Conservation (phyloP, 176 grass and related monocot genomes). For the Aegilops bicornis region DNA sequence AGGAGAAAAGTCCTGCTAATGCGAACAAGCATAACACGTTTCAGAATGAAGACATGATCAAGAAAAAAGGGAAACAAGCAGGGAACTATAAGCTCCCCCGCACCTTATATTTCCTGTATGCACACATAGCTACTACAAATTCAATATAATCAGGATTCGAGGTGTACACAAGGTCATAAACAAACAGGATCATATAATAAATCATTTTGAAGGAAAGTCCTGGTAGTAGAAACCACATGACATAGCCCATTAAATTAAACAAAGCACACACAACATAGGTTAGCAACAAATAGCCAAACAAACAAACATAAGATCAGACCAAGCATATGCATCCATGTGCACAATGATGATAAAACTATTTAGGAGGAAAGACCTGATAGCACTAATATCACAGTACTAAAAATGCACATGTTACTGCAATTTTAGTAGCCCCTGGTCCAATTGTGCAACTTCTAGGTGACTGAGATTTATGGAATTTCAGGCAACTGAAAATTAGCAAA, state of each 20-base stretch:
- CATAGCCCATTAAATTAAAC: background rate
- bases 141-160: background rate
- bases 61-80: background rate
- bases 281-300: background rate
- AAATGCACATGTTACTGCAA: background rate
- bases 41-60: background rate
- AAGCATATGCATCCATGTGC: background rate
- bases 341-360: background rate
- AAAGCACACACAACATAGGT: background rate
- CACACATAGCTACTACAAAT: background rate
- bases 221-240: background rate
- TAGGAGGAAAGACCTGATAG: background rate
- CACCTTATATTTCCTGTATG: background rate
- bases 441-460: background rate
- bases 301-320: background rate
- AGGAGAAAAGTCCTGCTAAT: background rate
- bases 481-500: background rate
- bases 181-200: background rate
- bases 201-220: background rate
- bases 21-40: background rate
- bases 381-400: background rate
- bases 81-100: background rate
- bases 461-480: background rate
- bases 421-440: background rate
- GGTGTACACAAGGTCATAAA: background rate